Base-by-base conservation (phyloP, 2,329 filamentous ascomycete genomes). In the Rhexocercosporidium sp. region DNA sequence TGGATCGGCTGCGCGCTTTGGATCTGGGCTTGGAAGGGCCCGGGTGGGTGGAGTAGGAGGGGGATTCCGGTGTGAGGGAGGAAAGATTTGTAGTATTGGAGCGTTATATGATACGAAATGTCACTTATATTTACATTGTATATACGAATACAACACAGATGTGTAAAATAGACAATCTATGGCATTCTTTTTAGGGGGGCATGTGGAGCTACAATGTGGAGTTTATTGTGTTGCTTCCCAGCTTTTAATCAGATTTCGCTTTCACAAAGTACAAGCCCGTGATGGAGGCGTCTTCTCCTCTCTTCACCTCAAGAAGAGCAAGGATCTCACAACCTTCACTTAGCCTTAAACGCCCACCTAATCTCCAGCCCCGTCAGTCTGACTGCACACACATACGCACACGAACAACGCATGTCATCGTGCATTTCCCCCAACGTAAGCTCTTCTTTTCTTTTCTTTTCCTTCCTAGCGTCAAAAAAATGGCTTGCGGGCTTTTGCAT, bases 21-120 rank as follows among this genome's bases (percentile, higher is more conserved):
- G 81, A 70, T 90, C 18, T 90, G 88, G 84, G 94, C 94, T 7
- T 97, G 94, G 75, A 91, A 90, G 78, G 92, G 92, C 1, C 86
- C 81, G 65, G 84, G 85, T 25, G 92, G 92, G 0, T 97, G 94
- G 94, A 85, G 85, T 69, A 85, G 86, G 75, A 86, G 92, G 66
- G 92, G 92, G 0, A 88, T 97, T 77, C 86, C 93, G 62, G 88
- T 92, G 60, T 87, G 60, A 62, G 47, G 16, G 22, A 54, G 25
- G 12, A 3, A 20, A 12, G 22, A 51, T n/a, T n/a, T n/a, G n/a
- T n/a, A n/a, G n/a, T n/a, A n/a, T n/a, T n/a, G n/a, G n/a, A n/a
- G n/a, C n/a, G n/a, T n/a, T n/a, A n/a, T n/a, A n/a, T n/a, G n/a
- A n/a, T n/a, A n/a, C n/a, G n/a, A n/a, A n/a, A n/a, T n/a, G n/a